A percentile compares a stretch with the other conserved stretches of the same genome.
These are phyloP conservation scores for Psophocarpus tetragonolobus DNA, from an alignment of 306 rosid species.

Conservation along the genomic window DNA sequence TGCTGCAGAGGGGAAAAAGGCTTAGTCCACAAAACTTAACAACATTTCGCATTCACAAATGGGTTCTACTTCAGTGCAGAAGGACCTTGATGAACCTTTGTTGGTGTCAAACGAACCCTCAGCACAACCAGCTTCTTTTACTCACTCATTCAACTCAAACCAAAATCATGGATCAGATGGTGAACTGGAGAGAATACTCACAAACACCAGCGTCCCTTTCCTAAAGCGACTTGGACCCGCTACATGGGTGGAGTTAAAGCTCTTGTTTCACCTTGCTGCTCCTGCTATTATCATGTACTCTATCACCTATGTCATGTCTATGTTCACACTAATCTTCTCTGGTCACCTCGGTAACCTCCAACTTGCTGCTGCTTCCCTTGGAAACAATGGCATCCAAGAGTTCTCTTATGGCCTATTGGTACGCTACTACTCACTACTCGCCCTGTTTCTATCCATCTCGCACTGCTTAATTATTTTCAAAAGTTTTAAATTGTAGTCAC, in stretches of 20 bases:
- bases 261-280: constrained; percentile 57
- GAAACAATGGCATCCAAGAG: constrained; percentile 69
- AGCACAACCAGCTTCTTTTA: too few relatives aligned
- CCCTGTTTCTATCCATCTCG: neutral
- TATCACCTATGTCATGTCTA: constrained; percentile 66
- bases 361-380: constrained; percentile 74
- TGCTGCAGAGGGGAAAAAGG: too few relatives aligned
- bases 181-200: constrained; percentile 52
- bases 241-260: constrained; percentile 53
- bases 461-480: too few relatives aligned
- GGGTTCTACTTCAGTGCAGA: too few relatives aligned
- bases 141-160: too few relatives aligned
- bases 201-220: constrained; percentile 34
- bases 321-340: constrained; percentile 69
- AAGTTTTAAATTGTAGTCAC: too few relatives aligned
- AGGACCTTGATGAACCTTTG: too few relatives aligned
- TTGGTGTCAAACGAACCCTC: too few relatives aligned
- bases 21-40: too few relatives aligned
- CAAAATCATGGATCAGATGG: constrained; percentile 4
- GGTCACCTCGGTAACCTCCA: constrained; percentile 80
- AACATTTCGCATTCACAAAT: too few relatives aligned
- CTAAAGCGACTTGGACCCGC: constrained; percentile 49
- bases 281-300: constrained; percentile 58
- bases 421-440: too few relatives aligned
- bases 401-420: constrained; percentile 79